Conservation (phyloP, 2,329 filamentous ascomycete species). For the Basipetospora chlamydospora region DNA sequence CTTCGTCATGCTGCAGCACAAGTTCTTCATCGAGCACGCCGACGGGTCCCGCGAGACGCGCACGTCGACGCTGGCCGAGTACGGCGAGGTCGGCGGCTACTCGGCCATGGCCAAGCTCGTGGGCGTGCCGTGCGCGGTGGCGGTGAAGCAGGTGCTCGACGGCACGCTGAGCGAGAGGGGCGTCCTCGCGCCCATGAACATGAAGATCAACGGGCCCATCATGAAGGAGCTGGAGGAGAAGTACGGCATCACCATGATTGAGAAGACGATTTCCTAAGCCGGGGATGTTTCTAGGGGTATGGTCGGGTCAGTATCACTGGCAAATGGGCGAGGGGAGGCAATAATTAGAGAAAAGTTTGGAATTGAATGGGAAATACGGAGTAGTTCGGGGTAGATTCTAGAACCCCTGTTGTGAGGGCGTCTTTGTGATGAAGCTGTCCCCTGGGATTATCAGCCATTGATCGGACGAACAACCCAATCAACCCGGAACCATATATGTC, state of each 20-base stretch:
- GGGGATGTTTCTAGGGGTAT: no score
- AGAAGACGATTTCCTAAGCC: slow-evolving; percentile 41
- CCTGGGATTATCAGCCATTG: no score
- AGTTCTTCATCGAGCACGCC: slow-evolving; percentile 71
- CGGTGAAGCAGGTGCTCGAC: slow-evolving; percentile 64
- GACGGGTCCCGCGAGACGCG: slow-evolving; percentile 64
- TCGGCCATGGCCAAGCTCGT: slow-evolving; percentile 74
- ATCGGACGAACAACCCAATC: no score
- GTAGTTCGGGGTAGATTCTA: no score
- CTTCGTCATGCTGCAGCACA: slow-evolving; percentile 66
- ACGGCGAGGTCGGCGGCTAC: slow-evolving; percentile 67
- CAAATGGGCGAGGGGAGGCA: no score
- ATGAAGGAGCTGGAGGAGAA: slow-evolving; percentile 67
- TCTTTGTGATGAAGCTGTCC: no score
- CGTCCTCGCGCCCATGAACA: slow-evolving; percentile 62
- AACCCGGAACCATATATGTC: no score
- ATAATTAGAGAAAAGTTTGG: no score
- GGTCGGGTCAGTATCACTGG: no score
- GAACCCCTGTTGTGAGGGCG: no score
- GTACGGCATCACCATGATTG: slow-evolving; percentile 57
- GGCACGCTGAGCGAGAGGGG: slow-evolving; percentile 59
- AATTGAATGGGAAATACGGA: no score
- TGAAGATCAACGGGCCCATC: slow-evolving; percentile 56
- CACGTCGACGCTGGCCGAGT: slow-evolving; percentile 70
- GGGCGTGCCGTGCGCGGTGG: slow-evolving; percentile 49